phyloP scores from a whole-genome alignment of 306 rosid genomes.

The Crataegus laevigata region DNA sequence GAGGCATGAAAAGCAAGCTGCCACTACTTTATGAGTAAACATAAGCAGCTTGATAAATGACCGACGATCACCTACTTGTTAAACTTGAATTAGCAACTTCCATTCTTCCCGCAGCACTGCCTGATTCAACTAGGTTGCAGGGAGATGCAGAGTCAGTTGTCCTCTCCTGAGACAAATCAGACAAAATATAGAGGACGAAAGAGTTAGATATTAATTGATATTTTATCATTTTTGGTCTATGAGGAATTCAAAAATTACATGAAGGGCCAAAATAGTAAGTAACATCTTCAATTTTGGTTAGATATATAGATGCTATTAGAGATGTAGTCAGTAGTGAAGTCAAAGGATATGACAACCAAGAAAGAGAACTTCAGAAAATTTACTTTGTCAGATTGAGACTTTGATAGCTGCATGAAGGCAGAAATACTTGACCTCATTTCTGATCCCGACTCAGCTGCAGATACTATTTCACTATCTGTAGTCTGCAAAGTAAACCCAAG shows the following conservation, averaged over 20 bases:
- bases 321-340: background rate
- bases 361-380: conserved; percentile 18
- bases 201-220: conserved; percentile 17
- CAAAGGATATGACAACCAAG: conserved; percentile 2
- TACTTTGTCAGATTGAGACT: conserved; percentile 44
- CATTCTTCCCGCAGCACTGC: conserved; percentile 28
- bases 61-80: conserved; percentile 34
- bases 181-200: conserved; percentile 12
- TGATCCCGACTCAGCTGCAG: conserved; percentile 40
- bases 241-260: background rate
- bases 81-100: conserved; percentile 34
- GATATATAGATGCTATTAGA: background rate
- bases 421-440: conserved; percentile 36
- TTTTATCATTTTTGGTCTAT: background rate
- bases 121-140: conserved; percentile 36
- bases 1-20: background rate
- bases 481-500: conserved; percentile 35
- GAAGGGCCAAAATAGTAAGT: background rate
- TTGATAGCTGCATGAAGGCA: conserved; percentile 24
- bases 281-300: background rate
- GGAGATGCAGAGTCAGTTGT: conserved; percentile 23
- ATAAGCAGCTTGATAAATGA: background rate
- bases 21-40: background rate
- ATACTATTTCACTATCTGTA: conserved; percentile 37
- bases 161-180: conserved; percentile 50